Evolutionary conservation across 179 eudicot genomes (phyloP).

Genomic region (Spinacia oleracea): DNA sequence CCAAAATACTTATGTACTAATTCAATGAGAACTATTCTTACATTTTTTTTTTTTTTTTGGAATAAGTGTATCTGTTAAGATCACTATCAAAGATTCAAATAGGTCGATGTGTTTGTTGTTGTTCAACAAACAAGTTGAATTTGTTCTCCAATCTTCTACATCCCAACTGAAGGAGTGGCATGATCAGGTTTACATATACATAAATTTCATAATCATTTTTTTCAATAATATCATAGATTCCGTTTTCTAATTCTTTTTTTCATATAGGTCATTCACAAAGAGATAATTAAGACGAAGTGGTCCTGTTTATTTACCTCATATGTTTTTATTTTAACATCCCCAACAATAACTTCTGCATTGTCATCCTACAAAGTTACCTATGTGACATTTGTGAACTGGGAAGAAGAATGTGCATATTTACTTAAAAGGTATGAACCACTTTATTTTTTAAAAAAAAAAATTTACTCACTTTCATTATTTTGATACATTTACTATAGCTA

Average conservation of each 20-base stretch:
- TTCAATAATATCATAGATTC: too few relatives aligned
- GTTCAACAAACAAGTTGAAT: conserved; percentile 9
- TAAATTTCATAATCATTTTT: neutral
- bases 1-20: neutral
- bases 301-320: neutral
- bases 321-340: neutral
- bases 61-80: neutral
- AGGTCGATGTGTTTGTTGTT: neutral
- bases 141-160: neutral
- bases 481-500: too few relatives aligned
- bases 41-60: neutral
- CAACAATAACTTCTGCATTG: neutral
- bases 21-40: neutral
- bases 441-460: too few relatives aligned
- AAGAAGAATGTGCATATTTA: conserved; percentile 3
- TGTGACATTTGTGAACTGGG: neutral
- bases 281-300: neutral
- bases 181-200: neutral
- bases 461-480: too few relatives aligned
- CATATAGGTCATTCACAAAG: neutral
- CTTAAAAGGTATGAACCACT: neutral
- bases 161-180: neutral
- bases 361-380: too few relatives aligned
- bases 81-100: neutral
- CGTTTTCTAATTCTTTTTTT: neutral